Evolutionary conservation across 192 early-diverging fungal species (phyloP).

Genomic region (Umbelopsis sp.): DNA sequence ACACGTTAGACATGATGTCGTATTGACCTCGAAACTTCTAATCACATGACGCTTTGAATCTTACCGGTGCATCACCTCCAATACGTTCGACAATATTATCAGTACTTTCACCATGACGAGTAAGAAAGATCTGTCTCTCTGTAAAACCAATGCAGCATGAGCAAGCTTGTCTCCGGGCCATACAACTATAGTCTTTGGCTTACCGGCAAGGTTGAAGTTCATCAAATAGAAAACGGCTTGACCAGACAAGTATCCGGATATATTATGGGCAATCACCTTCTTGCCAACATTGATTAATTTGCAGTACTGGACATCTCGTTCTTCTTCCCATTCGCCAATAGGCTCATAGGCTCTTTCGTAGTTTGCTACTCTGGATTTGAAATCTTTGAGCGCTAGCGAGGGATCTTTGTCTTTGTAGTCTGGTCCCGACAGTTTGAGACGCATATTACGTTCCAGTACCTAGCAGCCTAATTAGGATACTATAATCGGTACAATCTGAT

Average conservation of each 20-base stretch:
- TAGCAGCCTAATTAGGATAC: conserved; percentile 11
- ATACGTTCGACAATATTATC: conserved; percentile 87
- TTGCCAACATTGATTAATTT: conserved; percentile 97
- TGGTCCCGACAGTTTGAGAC: conserved; percentile 90
- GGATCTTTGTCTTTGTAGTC: conserved; percentile 91
- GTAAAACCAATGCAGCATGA: neutral
- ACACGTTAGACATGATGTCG: conserved; percentile 31
- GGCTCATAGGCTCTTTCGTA: conserved; percentile 94
- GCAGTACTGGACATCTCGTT: conserved; percentile 82
- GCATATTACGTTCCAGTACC: conserved; percentile 82
- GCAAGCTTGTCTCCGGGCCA: neutral
- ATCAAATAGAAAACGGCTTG: conserved; percentile 98
- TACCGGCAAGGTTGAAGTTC: conserved; percentile 91
- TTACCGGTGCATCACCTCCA: conserved; percentile 54
- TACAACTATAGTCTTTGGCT: conserved; percentile 6
- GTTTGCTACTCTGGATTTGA: conserved; percentile 81
- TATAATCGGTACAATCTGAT: conserved; percentile 32
- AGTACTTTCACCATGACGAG: conserved; percentile 89
- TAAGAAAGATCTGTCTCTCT: conserved; percentile 86
- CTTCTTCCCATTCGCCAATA: conserved; percentile 82
- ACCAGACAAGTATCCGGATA: conserved; percentile 88
- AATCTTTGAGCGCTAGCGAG: conserved; percentile 82
- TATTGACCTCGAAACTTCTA: neutral
- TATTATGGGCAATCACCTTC: conserved; percentile 93
- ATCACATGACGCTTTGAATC: neutral